Evolutionary conservation across 2,329 filamentous ascomycete species (phyloP), one percentile per base, ranked within the genome.

Genomic region (Boeremia exigua): DNA sequence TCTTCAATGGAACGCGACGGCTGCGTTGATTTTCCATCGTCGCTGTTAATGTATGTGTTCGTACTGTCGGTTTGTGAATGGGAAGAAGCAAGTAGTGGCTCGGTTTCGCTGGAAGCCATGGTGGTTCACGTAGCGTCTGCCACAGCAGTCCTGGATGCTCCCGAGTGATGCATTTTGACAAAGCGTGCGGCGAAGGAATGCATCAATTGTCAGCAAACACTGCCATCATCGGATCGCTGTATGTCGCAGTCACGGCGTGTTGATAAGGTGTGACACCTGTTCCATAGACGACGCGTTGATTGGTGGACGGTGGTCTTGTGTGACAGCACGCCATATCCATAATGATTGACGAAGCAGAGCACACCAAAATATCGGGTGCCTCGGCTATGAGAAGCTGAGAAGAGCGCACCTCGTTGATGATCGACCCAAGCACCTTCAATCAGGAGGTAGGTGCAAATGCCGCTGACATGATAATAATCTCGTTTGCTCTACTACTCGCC

Each of bases 1-100:
- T 86, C 82, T 65, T 88, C 84, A 54, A 87, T 61, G 5, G 61
- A 60, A 3, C 66, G 65, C 2, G 61, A 54, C 5, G 60, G 54
- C 28, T 63, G 55, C 1, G 39, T 49, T n/a, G 57, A 37, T 4
- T 58, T 58, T 4, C 48, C 51, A 42, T 69, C 61, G 39, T 68
- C 65, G 40, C 33, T 63, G 15, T 54, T 58, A 29, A 56, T 25
- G 9, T 56, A 43, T 1, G 54, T 60, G 36, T 68, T 70, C 7
- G 54, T 59, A 54, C 60, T 69, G 12, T 56, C 56, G 2, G 61
- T 46, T 15, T 54, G 54, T 11, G 66, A 62, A 2, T 53, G 34
- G 1, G 60, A 61, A 7, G 56, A 58, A 9, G 58, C 58, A 14
- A 72, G 61, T 7, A 72, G 56, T 11, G 68, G 69, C 19, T 70